Evolutionary conservation across 805 yeast species (phyloP).

Genomic region (Metschnikowia corniflorae): DNA sequence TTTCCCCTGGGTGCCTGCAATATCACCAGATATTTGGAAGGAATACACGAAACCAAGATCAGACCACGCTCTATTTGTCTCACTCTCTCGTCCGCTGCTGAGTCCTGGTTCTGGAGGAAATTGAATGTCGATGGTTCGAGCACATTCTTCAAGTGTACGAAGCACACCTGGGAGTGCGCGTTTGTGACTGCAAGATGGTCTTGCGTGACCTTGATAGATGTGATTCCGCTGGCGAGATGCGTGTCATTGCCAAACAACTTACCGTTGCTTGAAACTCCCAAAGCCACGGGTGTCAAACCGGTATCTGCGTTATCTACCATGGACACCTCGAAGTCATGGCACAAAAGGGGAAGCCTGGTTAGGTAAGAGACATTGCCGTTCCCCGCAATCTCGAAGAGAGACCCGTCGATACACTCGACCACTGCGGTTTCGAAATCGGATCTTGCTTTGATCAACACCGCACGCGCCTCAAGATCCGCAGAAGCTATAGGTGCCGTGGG

Average conservation of each 20-base stretch:
- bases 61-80: conserved; percentile 93
- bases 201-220: conserved; percentile 74
- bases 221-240: conserved; percentile 67
- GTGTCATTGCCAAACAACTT: conserved; percentile 62
- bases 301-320: conserved; percentile 17
- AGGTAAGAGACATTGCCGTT: conserved; percentile 31
- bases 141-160: conserved; percentile 60
- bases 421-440: conserved; percentile 51
- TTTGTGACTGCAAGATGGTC: conserved; percentile 78
- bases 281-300: conserved; percentile 35
- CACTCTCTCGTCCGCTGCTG: conserved; percentile 71
- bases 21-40: conserved; percentile 76
- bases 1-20: conserved; percentile 96
- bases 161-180: conserved; percentile 78
- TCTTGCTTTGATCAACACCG: conserved; percentile 53
- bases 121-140: conserved; percentile 36
- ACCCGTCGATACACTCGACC: conserved; percentile 62
- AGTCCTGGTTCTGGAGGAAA: conserved; percentile 20
- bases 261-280: conserved; percentile 77
- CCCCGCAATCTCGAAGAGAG: conserved; percentile 41
- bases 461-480: conserved; percentile 29
- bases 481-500: conserved; percentile 2
- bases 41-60: conserved; percentile 72
- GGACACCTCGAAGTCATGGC: conserved; percentile 53
- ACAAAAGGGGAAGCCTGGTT: conserved; percentile 63